Base-by-base conservation (phyloP, 345 rosid genomes). In the Gossypium australe region DNA sequence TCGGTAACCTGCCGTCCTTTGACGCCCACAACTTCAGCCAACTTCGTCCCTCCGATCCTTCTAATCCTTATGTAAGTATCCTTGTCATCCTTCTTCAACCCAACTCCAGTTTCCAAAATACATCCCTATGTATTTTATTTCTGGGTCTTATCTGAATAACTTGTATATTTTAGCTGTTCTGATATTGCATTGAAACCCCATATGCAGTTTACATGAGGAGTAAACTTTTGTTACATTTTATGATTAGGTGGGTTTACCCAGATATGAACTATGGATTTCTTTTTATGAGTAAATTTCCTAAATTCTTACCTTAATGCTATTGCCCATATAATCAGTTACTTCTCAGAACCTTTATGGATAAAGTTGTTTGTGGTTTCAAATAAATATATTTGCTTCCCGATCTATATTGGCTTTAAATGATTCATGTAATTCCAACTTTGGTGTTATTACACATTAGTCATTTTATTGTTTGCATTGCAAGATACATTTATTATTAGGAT, bases 11-110 rank as follows among this genome's bases (percentile, higher is more conserved):
- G 82, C 98, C 98, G 70, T 91, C 98, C 11, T 86, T 86, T 61
- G 89, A 93, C 81, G 95, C 97, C 71, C 91, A 89, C 80, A 93
- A 91, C 82, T 93, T 91, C 81, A 87, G 90, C 87, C 95, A 89
- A 80, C 94, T 86, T 75, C 87, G 98, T 52, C 92, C 97, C 20
- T 85, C 97, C 45, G 95, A 87, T 85, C 94, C 95, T 69, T 87
- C 92, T 48, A 86, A 87, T 77, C 92, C 97, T 63, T 89, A 91
- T 71, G 98, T 93, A 69, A 76, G 90, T 80, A 38, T 73, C 60
- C 44, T 73, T 2, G 10, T 57, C 14, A 38, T 61, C 16, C 22
- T 20, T 25, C 4, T 65, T 69, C 45, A 11, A 25, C 62, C 53
- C 76, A 68, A 16, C 53, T 65, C 41, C 34, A 1, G 47, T 16